Evolutionary conservation across 176 grass and related monocot species (phyloP).

Genomic region (Ensete glaucum): DNA sequence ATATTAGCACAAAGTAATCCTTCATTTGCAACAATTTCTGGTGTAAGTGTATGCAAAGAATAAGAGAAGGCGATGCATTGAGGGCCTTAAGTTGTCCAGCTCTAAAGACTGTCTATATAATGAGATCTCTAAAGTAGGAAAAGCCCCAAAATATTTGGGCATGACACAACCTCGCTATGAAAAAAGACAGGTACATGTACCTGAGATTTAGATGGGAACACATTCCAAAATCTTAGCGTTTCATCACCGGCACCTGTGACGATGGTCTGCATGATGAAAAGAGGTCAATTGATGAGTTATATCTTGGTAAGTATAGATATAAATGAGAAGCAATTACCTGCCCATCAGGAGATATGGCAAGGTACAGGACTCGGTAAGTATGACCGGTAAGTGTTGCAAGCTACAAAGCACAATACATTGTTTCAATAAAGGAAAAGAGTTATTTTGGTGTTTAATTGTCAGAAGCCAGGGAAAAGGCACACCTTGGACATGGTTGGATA

Average conservation of each 20-base stretch:
- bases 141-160: not conserved
- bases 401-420: slow-evolving; percentile 33
- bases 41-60: no score
- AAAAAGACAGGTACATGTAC: slow-evolving; percentile 19
- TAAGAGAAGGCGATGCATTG: no score
- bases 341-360: slow-evolving; percentile 92
- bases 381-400: slow-evolving; percentile 86
- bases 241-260: slow-evolving; percentile 96
- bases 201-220: slow-evolving; percentile 97
- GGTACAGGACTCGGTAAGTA: slow-evolving; percentile 80
- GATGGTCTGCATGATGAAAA: slow-evolving; percentile 50
- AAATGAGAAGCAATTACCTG: slow-evolving; percentile 41
- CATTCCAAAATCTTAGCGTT: slow-evolving; percentile 95
- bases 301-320: not conserved
- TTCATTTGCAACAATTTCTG: not conserved
- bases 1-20: not conserved
- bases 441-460: slow-evolving; percentile 1
- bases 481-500: slow-evolving; percentile 99
- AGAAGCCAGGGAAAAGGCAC: not conserved
- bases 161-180: not conserved
- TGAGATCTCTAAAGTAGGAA: not conserved
- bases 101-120: no score
- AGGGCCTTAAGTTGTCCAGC: not conserved
- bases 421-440: not conserved
- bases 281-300: not conserved